Evolutionary conservation across 2,329 filamentous ascomycete genomes (phyloP).

Genomic region (Penicillium sp.): DNA sequence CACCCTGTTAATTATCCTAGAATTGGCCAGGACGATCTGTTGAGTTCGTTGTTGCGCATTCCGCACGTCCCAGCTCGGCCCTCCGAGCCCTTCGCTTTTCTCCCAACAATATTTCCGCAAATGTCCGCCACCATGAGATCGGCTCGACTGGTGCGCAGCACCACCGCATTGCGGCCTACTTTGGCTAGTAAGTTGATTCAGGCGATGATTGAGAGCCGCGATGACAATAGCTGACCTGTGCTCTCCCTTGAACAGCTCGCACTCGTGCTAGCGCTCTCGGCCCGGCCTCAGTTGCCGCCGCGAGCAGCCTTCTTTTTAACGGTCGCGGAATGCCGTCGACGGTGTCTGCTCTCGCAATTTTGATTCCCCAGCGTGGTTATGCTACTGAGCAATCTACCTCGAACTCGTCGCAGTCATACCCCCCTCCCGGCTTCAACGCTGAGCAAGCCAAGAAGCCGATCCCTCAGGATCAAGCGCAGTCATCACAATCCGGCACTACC

Average conservation of each 20-base stretch:
- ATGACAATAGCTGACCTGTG: slow-evolving; percentile 2
- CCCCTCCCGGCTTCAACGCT: slow-evolving; percentile 88
- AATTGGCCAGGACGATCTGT: slow-evolving; percentile 1
- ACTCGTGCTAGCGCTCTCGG: slow-evolving; percentile 33
- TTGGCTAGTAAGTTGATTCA: slow-evolving; percentile 27
- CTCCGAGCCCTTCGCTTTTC: slow-evolving; percentile 22
- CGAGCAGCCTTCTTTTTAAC: slow-evolving; percentile 34
- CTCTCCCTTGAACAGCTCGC: slow-evolving; percentile 26
- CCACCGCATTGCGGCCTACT: slow-evolving; percentile 30
- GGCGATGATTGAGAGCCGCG: not conserved
- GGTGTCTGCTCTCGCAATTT: slow-evolving; percentile 57
- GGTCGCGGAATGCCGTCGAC: slow-evolving; percentile 47
- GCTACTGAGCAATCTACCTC: slow-evolving; percentile 59
- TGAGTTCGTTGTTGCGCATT: slow-evolving; percentile 15
- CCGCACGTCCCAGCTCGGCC: slow-evolving; percentile 21
- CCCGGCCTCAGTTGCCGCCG: slow-evolving; percentile 27
- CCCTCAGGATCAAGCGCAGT: slow-evolving; percentile 51
- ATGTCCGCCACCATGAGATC: slow-evolving; percentile 43
- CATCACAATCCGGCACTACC: slow-evolving; percentile 13
- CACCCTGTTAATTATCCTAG: slow-evolving; percentile 5
- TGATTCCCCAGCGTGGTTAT: slow-evolving; percentile 53
- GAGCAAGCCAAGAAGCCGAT: slow-evolving; percentile 85
- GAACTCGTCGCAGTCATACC: slow-evolving; percentile 54
- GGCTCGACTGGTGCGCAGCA: slow-evolving; percentile 38
- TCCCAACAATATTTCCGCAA: slow-evolving; percentile 29